Percentiles rank a stretch among this genome's conserved stretches.
phyloP scores from a whole-genome alignment of 495 filamentous ascomycete genomes.

The Neurospora sp. region DNA sequence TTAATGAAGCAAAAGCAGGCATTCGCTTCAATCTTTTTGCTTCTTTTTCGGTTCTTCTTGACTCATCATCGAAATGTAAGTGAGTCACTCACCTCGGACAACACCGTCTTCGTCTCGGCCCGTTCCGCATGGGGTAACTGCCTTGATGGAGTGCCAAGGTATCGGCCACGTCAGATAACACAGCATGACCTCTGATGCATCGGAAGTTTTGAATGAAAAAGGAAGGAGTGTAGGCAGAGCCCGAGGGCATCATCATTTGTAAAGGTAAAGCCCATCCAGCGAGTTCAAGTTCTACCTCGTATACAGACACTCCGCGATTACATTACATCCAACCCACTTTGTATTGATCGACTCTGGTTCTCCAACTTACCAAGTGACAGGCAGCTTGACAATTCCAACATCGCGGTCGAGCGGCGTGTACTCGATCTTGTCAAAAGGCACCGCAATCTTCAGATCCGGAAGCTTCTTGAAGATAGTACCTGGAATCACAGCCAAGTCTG shows the following conservation, averaged over 20 bases:
- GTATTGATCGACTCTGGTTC: neutral
- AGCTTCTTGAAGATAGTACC: slow-evolving; percentile 21
- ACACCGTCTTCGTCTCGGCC: neutral
- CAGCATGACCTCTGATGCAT: neutral
- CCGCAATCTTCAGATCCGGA: slow-evolving; percentile 29
- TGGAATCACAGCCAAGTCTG: neutral
- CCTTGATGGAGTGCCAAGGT: neutral
- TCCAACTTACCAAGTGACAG: slow-evolving; percentile 15
- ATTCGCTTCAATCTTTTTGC: neutral
- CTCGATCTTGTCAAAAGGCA: slow-evolving; percentile 25
- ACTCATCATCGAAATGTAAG: neutral
- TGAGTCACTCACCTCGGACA: neutral
- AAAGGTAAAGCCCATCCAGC: neutral
- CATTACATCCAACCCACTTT: neutral
- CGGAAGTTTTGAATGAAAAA: neutral
- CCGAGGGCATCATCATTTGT: neutral
- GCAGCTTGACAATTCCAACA: slow-evolving; percentile 30
- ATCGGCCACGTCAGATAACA: neutral
- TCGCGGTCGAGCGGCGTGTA: slow-evolving; percentile 26
- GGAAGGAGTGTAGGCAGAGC: neutral
- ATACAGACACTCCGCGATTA: neutral
- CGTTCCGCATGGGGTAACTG: neutral
- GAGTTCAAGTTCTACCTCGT: neutral
- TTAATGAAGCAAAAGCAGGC: neutral
- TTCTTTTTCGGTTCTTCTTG: neutral